A percentile compares a stretch with the other conserved stretches of the same genome.
These are phyloP conservation scores for Phytophthora chlamydospora DNA, from an alignment of 352 stramenopile genomes.

Conservation along the genomic window DNA sequence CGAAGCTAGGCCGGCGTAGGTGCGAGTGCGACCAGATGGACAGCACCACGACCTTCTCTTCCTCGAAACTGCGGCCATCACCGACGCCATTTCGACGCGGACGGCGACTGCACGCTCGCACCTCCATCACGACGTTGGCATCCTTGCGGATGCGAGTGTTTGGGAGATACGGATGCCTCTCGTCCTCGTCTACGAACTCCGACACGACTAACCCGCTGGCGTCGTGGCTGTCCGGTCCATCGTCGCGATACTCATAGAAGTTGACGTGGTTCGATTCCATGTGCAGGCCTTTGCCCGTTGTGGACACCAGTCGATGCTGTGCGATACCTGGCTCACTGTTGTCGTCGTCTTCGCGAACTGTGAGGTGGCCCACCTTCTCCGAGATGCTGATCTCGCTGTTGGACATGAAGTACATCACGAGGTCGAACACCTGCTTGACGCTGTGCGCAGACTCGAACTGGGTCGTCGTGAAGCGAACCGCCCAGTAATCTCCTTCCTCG, in stretches of 20 bases:
- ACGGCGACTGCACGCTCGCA: conserved; percentile 9
- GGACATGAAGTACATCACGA: conserved; percentile 29
- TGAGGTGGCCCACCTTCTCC: conserved; percentile 46
- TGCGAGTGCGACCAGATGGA: conserved; percentile 40
- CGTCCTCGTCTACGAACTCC: conserved; percentile 49
- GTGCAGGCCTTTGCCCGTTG: conserved; percentile 12
- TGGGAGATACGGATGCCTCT: conserved; percentile 43
- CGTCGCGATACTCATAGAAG: conserved; percentile 31
- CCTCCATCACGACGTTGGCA: conserved; percentile 31
- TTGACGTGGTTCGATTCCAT: conserved; percentile 45
- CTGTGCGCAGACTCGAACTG: conserved; percentile 31
- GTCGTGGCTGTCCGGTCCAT: neutral
- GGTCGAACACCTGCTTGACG: conserved; percentile 46
- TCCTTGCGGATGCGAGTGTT: conserved; percentile 40
- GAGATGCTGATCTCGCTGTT: conserved; percentile 52
- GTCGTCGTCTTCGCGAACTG: conserved; percentile 50
- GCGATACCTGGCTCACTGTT: conserved; percentile 23
- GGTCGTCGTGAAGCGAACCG: conserved; percentile 12
- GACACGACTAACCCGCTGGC: conserved; percentile 31
- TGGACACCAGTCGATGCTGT: conserved; percentile 39
- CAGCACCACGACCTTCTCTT: conserved; percentile 42
- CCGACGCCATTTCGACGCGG: neutral
- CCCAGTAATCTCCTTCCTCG: conserved; percentile 22
- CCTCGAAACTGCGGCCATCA: neutral
- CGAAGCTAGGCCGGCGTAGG: conserved; percentile 32